phyloP scores from a whole-genome alignment of 169 alveolate species.

The Sarcocystis neurona region DNA sequence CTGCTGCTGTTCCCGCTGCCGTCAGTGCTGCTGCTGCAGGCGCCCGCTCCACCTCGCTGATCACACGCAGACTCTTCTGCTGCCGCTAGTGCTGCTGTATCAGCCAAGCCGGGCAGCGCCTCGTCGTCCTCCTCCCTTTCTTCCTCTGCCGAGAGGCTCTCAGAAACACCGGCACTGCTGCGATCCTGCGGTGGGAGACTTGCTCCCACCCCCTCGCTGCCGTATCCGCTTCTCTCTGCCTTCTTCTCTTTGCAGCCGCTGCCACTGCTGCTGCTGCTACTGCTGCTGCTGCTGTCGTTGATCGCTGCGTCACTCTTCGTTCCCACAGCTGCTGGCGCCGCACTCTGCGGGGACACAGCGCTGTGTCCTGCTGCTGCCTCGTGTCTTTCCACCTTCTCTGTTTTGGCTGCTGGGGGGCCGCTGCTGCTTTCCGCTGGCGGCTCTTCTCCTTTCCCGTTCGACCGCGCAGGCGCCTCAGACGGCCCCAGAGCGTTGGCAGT shows the following conservation, averaged over 20 bases:
- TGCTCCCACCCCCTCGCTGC: not conserved
- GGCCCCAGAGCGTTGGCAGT: too few relatives aligned
- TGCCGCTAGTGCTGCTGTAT: not conserved
- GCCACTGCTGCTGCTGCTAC: not conserved
- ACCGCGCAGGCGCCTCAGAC: too few relatives aligned
- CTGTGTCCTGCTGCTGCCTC: too few relatives aligned
- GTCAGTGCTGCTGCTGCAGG: too few relatives aligned
- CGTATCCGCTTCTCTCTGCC: not conserved
- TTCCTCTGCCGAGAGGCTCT: not conserved
- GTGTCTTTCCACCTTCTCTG: too few relatives aligned
- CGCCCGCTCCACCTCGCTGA: too few relatives aligned
- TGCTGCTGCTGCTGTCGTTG: constrained; percentile 12
- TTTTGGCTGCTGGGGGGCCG: too few relatives aligned
- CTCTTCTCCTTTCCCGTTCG: too few relatives aligned
- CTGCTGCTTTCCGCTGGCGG: too few relatives aligned
- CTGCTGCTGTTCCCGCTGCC: constrained; percentile 2
- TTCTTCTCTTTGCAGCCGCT: not conserved
- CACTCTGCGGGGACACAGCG: too few relatives aligned
- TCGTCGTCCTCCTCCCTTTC: not conserved
- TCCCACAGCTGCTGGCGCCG: not conserved
- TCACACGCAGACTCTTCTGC: not conserved
- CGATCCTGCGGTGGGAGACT: not conserved
- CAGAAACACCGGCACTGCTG: not conserved
- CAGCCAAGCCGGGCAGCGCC: not conserved
- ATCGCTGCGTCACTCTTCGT: constrained; percentile 1